Percentiles rank a stretch among this genome's conserved stretches.
phyloP scores from a whole-genome alignment of 176 grass and related monocot genomes.

The Eremochloa ophiuroides region DNA sequence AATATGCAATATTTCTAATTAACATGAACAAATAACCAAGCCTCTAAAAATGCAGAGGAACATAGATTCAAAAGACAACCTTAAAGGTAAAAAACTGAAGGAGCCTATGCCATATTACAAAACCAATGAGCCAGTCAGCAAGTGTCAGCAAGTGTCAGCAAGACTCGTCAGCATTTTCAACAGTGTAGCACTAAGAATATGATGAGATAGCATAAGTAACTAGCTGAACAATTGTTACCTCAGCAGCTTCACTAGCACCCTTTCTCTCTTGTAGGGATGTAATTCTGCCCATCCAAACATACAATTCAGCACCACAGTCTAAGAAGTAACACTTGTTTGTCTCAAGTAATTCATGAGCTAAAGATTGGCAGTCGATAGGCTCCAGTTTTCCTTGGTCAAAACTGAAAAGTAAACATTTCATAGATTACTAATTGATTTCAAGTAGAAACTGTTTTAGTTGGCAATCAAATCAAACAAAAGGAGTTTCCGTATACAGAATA shows the following conservation, averaged over 20 bases:
- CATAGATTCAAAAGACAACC: background rate
- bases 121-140: background rate
- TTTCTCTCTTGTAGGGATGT: conserved; percentile 89
- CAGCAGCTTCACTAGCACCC: conserved; percentile 69
- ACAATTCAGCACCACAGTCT: conserved; percentile 70
- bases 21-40: conserved; percentile 3
- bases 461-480: conserved; percentile 9
- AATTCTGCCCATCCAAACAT: conserved; percentile 89
- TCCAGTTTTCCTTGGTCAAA: conserved; percentile 67
- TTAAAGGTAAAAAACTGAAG: background rate
- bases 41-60: background rate
- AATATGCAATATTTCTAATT: background rate
- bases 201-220: background rate
- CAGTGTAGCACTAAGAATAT: background rate
- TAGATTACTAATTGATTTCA: conserved; percentile 18
- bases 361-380: conserved; percentile 42
- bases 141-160: background rate
- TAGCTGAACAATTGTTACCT: conserved; percentile 47
- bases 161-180: background rate
- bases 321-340: conserved; percentile 92
- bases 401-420: conserved; percentile 39
- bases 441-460: background rate
- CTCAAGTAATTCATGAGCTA: conserved; percentile 72
- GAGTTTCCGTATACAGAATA: background rate
- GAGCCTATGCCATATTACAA: background rate